Evolutionary conservation across 75 land plant species (phyloP).

Genomic region (Selaginella tamariscina): DNA sequence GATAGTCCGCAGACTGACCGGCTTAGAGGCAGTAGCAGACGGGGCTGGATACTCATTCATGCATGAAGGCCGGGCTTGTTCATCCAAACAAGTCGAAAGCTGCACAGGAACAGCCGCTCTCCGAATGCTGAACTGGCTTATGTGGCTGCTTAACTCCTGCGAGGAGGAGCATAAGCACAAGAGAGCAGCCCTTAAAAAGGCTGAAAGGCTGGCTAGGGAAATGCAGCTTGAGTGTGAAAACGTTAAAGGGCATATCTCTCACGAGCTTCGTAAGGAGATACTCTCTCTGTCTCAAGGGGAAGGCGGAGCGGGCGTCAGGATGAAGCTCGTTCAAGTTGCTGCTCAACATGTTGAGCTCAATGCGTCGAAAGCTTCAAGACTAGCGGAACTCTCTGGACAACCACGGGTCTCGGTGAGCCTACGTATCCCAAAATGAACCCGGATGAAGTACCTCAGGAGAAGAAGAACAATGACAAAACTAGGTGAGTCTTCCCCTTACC

Average conservation of each 20-base stretch:
- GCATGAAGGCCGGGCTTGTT: neutral
- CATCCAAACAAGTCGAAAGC: too few species aligned
- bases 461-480: too few species aligned
- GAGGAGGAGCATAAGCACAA: neutral
- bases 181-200: too few species aligned
- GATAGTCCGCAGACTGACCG: conserved; percentile 31
- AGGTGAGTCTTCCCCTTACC: too few species aligned
- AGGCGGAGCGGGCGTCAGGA: neutral
- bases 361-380: too few species aligned
- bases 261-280: neutral
- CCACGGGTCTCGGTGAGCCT: too few species aligned
- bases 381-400: too few species aligned
- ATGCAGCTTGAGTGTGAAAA: neutral
- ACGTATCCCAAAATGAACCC: too few species aligned
- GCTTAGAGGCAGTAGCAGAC: conserved; percentile 10
- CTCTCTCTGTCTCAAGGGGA: neutral
- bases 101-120: neutral
- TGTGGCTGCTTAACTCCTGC: neutral
- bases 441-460: too few species aligned
- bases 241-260: neutral
- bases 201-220: neutral
- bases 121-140: neutral
- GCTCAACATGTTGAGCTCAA: too few species aligned
- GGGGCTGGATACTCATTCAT: conserved; percentile 16
- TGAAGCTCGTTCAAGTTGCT: neutral